phyloP scores from a whole-genome alignment of 139 green algal genomes.

The Astrephomene gubernaculifera region DNA sequence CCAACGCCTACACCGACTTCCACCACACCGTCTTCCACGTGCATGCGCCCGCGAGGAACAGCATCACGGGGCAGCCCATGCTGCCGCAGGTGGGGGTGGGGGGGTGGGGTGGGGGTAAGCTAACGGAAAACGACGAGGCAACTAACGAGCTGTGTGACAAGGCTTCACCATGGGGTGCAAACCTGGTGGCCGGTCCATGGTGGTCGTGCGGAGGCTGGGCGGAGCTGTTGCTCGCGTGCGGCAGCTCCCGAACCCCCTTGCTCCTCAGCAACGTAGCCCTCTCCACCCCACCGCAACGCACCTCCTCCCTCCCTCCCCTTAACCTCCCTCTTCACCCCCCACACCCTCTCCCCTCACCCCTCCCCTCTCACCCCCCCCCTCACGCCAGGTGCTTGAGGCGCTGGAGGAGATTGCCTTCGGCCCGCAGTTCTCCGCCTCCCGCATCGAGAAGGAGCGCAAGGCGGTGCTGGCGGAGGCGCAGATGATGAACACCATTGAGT shows the following conservation, averaged over 20 bases:
- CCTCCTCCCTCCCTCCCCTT: too few relatives aligned
- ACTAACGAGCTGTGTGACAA: too few relatives aligned
- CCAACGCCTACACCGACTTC: constrained; percentile 99
- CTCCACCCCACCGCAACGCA: too few relatives aligned
- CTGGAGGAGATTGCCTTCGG: constrained; percentile 91
- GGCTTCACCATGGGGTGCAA: too few relatives aligned
- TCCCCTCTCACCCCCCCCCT: background rate
- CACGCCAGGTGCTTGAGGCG: constrained; percentile 89
- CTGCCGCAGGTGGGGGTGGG: constrained; percentile 78
- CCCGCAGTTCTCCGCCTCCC: constrained; percentile 83
- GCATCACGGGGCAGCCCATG: constrained; percentile 79
- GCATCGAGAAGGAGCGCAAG: constrained; percentile 98
- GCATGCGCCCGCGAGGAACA: constrained; percentile 88
- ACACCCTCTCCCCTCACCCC: background rate
- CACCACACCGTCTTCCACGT: constrained; percentile 99
- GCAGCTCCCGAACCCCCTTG: too few relatives aligned
- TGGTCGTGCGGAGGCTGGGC: too few relatives aligned
- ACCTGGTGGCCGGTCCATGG: too few relatives aligned
- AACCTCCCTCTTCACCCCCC: background rate
- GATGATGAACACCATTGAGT: constrained; percentile 99
- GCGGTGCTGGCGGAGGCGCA: constrained; percentile 95
- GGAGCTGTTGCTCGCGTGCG: too few relatives aligned
- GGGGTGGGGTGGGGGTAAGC: too few relatives aligned
- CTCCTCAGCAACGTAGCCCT: too few relatives aligned
- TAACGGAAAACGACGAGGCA: too few relatives aligned